Base-by-base conservation (phyloP, 345 rosid species). In the Eucalyptus cloeziana region DNA sequence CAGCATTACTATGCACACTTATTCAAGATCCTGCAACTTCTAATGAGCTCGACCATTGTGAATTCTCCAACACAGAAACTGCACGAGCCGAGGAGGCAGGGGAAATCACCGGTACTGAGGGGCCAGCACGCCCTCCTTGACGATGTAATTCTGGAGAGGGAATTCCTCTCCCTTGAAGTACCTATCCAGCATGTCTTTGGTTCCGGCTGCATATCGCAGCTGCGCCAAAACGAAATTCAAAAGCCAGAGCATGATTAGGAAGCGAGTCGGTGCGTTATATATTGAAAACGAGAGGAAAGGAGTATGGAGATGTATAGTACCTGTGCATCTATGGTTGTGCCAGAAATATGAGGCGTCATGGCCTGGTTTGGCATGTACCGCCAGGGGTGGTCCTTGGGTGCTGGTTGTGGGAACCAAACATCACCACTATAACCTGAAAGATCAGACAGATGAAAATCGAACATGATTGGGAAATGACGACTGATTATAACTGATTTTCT, bases 291-390 rank as follows among this genome's bases (percentile, higher is more conserved):
- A 56, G 62, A 56, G 62, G 27, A 0, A 1, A 56, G 62, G 62
- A 56, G 62, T 4, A 52, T 19, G 62, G 62, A 56, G 24, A 56
- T 56, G 62, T 22, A 56, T 21, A 22, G 27, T 91, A 97, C 99
- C 95, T 96, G 99, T 27, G 91, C 99, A 90, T 97, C 99, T 8
- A 96, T 96, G 80, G 99, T 96, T 91, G 99, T 97, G 51, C 99
- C 99, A 27, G 99, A 97, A 87, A 96, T 92, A 92, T 97, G 98
- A 91, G 98, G 99, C 10, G 99, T 97, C 99, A 97, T 97, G 49
- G 98, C 99, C 11, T 97, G 99, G 93, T 97, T 96, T 62, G 99
- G 97, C 99, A 97, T 97, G 93, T 95, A 95, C 67, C 99, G 97
- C 99, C 99, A 97, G 43, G 99, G 99, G 86, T 97, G 99, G 90